These are phyloP conservation scores for Fusarium humuli DNA, from an alignment of 2,329 filamentous ascomycete genomes.

Conservation along the genomic window DNA sequence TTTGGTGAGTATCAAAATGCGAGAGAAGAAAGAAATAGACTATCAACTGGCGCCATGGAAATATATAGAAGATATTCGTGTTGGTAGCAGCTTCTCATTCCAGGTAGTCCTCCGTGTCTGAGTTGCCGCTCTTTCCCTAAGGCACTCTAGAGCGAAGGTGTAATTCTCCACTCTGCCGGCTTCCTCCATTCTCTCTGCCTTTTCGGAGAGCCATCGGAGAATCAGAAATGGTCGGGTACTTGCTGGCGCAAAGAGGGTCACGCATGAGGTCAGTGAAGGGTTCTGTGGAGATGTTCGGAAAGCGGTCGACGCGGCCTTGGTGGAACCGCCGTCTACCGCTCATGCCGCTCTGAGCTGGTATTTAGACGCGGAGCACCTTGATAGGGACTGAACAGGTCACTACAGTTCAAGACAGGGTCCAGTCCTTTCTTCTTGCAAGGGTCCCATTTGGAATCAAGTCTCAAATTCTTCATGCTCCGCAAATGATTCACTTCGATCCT, in stretches of 20 bases:
- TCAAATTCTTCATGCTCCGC: not conserved
- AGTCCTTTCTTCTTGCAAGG: slow-evolving; percentile 5
- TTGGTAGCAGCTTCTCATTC: slow-evolving; percentile 17
- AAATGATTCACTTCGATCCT: not conserved
- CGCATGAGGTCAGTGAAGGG: slow-evolving; percentile 44
- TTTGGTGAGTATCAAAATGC: slow-evolving; percentile 7
- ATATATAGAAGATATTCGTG: slow-evolving; percentile 27
- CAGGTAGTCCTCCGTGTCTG: slow-evolving; percentile 12
- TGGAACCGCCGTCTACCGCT: slow-evolving; percentile 38
- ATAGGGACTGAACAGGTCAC: slow-evolving; percentile 16
- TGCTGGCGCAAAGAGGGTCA: slow-evolving; percentile 39
- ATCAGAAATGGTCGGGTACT: slow-evolving; percentile 8
- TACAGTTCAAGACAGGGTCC: not conserved
- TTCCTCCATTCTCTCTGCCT: slow-evolving; percentile 16
- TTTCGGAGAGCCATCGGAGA: slow-evolving; percentile 44
- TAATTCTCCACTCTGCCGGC: slow-evolving; percentile 4
- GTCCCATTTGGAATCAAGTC: slow-evolving; percentile 35
- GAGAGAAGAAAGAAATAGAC: slow-evolving; percentile 12
- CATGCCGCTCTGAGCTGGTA: slow-evolving; percentile 16
- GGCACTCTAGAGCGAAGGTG: slow-evolving; percentile 7
- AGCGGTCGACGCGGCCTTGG: slow-evolving; percentile 36
- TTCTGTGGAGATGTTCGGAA: slow-evolving; percentile 39
- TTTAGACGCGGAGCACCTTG: slow-evolving; percentile 37
- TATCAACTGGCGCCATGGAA: slow-evolving; percentile 4
- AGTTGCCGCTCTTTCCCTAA: slow-evolving; percentile 17